Percentiles rank a stretch among this genome's conserved stretches.
Evolutionary conservation across 1,284 basidiomycete species (phyloP).

Genomic region (Pyrrhoderma noxium): DNA sequence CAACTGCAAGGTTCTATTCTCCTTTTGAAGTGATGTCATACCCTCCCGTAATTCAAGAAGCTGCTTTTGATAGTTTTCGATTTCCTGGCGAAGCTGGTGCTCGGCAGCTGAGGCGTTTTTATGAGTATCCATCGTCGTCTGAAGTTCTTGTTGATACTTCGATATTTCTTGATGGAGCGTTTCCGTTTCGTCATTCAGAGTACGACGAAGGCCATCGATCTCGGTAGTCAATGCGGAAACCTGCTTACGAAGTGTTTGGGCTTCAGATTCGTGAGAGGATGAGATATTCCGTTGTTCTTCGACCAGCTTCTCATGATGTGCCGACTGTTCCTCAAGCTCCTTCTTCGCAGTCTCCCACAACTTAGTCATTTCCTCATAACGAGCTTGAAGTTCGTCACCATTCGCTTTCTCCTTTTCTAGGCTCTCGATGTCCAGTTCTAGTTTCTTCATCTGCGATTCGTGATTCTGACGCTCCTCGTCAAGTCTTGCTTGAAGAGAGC

Average conservation of each 20-base stretch:
- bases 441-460: constrained; percentile 14
- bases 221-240: constrained; percentile 10
- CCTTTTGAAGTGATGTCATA: constrained; percentile 35
- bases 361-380: constrained; percentile 3
- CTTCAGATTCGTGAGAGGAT: constrained; percentile 5
- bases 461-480: constrained; percentile 9
- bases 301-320: constrained; percentile 2
- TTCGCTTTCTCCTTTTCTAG: not conserved
- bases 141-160: constrained; percentile 16
- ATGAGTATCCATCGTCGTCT: constrained; percentile 13
- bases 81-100: constrained; percentile 21
- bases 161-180: constrained; percentile 10
- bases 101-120: constrained; percentile 16
- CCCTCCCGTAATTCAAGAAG: constrained; percentile 26
- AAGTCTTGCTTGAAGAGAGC: constrained; percentile 1
- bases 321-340: constrained; percentile 11
- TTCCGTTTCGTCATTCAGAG: constrained; percentile 24
- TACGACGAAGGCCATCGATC: constrained; percentile 12
- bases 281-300: constrained; percentile 1
- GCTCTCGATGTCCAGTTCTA: constrained; percentile 25
- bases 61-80: constrained; percentile 23
- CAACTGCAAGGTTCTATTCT: constrained; percentile 43
- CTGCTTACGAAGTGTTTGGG: constrained; percentile 22
- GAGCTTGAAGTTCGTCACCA: constrained; percentile 5
- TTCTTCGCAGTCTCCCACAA: constrained; percentile 3